Percentiles rank a stretch among this genome's conserved stretches.
Conservation (phyloP, 768 basidiomycete genomes). For the Amanita inopinata region DNA sequence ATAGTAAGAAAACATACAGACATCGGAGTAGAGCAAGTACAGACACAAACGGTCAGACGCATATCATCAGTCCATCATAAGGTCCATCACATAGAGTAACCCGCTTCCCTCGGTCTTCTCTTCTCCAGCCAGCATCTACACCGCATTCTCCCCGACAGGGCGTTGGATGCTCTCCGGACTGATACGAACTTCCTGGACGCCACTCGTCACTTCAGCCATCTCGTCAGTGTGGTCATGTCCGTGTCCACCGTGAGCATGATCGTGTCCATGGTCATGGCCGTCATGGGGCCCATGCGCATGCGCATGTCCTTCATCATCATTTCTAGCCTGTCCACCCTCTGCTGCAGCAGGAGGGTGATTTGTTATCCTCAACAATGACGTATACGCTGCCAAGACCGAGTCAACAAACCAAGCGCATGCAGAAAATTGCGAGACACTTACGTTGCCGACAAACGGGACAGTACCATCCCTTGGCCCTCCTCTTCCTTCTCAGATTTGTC, state of each 20-base stretch:
- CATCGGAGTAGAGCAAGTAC: no score
- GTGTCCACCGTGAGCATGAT: background rate
- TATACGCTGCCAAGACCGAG: constrained; percentile 52
- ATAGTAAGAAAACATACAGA: no score
- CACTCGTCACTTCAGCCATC: background rate
- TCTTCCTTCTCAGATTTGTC: constrained; percentile 75
- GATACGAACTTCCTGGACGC: background rate
- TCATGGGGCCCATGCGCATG: no score
- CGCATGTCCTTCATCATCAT: background rate
- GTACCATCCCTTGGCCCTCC: constrained; percentile 96
- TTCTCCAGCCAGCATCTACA: no score
- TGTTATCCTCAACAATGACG: constrained; percentile 77
- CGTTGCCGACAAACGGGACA: constrained; percentile 95
- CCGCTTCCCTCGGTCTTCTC: no score
- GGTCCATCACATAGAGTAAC: no score
- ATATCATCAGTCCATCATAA: no score
- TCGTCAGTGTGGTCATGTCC: no score
- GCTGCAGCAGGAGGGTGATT: constrained; percentile 39
- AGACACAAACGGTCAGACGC: no score
- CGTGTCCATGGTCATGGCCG: background rate
- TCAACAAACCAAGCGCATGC: constrained; percentile 2
- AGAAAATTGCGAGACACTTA: constrained; percentile 30
- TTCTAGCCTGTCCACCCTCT: background rate
- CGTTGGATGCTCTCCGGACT: no score
- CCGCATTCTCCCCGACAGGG: background rate